Conservation (phyloP, 306 rosid species). For the Acacia confusa region DNA sequence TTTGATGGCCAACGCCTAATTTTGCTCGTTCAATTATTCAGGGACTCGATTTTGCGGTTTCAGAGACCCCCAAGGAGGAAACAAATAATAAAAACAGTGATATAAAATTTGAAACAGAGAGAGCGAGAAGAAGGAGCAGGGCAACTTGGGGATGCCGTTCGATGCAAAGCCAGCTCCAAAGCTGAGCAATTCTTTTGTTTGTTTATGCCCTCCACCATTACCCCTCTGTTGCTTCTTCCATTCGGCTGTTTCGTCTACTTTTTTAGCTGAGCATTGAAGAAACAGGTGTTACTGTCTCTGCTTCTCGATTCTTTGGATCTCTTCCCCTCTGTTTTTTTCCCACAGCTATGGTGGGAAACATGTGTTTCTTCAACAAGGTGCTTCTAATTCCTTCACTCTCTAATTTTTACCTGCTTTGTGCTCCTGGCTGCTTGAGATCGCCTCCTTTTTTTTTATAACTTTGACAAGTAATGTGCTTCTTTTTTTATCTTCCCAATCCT, state of each 20-base stretch:
- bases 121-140: conserved; percentile 2
- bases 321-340: conserved; percentile 19
- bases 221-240: conserved; percentile 15
- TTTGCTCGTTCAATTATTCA: background rate
- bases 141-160: background rate
- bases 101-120: background rate
- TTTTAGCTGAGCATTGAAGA: background rate
- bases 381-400: conserved; percentile 9
- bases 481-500: background rate
- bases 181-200: conserved; percentile 23
- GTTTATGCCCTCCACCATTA: conserved; percentile 1
- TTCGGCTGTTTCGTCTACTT: background rate
- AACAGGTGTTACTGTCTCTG: background rate
- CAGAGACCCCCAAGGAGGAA: too few relatives aligned
- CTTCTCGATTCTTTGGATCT: background rate
- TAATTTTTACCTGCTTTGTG: background rate
- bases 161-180: conserved; percentile 35
- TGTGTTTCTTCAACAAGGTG: conserved; percentile 77
- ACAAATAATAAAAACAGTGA: background rate
- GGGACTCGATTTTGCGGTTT: background rate
- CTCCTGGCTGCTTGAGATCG: conserved; percentile 4
- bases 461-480: conserved; percentile 26
- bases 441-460: background rate
- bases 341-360: conserved; percentile 63
- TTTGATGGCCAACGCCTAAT: conserved; percentile 20